Evolutionary conservation across 306 rosid species (phyloP), one percentile per base, ranked within the genome.

Genomic region (Prunus campanulata): DNA sequence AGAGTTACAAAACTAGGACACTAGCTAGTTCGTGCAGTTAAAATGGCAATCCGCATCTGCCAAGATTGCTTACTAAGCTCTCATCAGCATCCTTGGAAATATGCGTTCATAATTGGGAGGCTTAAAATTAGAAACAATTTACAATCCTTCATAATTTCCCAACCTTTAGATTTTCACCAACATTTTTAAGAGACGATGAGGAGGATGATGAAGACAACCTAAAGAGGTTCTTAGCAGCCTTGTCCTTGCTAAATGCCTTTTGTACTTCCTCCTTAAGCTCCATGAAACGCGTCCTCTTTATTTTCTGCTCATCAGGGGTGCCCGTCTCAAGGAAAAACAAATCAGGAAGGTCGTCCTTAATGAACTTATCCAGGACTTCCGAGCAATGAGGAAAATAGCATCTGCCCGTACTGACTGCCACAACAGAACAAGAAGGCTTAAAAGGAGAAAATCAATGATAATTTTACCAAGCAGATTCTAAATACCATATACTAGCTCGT

Each of bases 371-470:
- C 69, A 86, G 78, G 39, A 78, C 89, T 86, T 86, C 89, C 2
- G 89, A 86, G 80, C 89, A 86, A 68, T 68, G 83, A 0, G 89
- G 89, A 42, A 86, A 86, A 67, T 79, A 86, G 35, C 84, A 84
- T 52, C 71, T 57, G 46, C 89, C 89, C 83, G 62, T 86, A 39
- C 80, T 83, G 75, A 86, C 89, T 86, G 84, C 77, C 84, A 82
- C 61, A 63, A 72, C 24, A 44, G 47, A 22, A 57, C 52, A 56
- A 24, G 13, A 55, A 72, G 14, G 76, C 66, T 60, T 27, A 39
- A 35, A 70, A 49, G 42, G 61, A 75, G 79, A 48, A 32, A 22
- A 29, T 49, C 46, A 30, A 52, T 14, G 29, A 47, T 11, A 13
- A 56, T 56, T 20, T 56, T 56, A 20, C 9, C 62, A 3, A 10